phyloP scores from a whole-genome alignment of 139 green algal genomes.

The Astrephomene gubernaculifera region DNA sequence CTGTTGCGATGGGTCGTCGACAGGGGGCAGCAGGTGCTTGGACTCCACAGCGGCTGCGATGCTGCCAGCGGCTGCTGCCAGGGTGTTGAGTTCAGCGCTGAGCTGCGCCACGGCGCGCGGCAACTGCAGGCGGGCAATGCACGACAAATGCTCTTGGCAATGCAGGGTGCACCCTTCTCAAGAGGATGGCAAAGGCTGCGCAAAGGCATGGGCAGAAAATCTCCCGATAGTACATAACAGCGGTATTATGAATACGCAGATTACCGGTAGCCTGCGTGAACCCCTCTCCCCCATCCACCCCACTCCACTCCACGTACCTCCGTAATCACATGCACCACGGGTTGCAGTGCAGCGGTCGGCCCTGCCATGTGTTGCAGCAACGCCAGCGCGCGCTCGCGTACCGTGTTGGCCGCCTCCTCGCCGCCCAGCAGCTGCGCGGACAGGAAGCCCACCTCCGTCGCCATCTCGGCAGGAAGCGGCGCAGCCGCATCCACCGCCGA shows the following conservation, averaged over 20 bases:
- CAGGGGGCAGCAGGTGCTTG: constrained; percentile 45
- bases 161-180: too few species aligned
- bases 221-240: too few species aligned
- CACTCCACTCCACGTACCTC: too few species aligned
- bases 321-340: constrained; percentile 1
- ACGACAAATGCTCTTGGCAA: not conserved
- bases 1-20: not conserved
- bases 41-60: constrained; percentile 63
- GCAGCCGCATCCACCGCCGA: constrained; percentile 14
- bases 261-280: too few species aligned
- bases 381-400: not conserved
- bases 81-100: constrained; percentile 44
- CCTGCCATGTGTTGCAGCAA: constrained; percentile 47
- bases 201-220: too few species aligned
- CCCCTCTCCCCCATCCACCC: too few species aligned
- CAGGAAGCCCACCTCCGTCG: constrained; percentile 40
- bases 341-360: constrained; percentile 35
- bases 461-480: constrained; percentile 15
- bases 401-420: constrained; percentile 17
- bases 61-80: constrained; percentile 55
- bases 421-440: constrained; percentile 36
- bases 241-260: too few species aligned
- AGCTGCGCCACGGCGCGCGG: constrained; percentile 7
- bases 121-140: not conserved
- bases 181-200: too few species aligned